Conservation (phyloP, 345 rosid species). For the Camelina neglecta region DNA sequence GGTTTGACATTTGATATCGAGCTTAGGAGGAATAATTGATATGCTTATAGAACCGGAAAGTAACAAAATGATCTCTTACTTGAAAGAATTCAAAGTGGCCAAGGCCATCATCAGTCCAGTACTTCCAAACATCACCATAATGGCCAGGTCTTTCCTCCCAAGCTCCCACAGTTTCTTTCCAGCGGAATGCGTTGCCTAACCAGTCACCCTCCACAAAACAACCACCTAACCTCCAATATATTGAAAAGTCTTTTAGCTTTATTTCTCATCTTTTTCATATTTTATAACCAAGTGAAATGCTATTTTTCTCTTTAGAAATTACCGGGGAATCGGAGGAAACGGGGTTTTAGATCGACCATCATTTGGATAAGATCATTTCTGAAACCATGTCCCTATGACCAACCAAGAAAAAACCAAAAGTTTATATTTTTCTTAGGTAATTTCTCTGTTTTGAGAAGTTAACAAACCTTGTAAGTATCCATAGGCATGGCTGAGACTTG, state of each 20-base stretch:
- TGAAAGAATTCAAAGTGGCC: slow-evolving; percentile 85
- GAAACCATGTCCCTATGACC: slow-evolving; percentile 41
- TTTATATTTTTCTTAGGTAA: too few species aligned
- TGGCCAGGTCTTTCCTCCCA: slow-evolving; percentile 98
- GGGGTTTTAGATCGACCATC: slow-evolving; percentile 37
- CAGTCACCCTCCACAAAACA: slow-evolving; percentile 91
- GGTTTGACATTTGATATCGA: slow-evolving; percentile 6
- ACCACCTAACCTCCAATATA: slow-evolving; percentile 57
- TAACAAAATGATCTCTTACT: slow-evolving; percentile 44
- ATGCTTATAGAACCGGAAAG: not conserved
- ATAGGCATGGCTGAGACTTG: slow-evolving; percentile 91
- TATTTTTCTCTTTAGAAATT: not conserved
- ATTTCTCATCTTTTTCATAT: not conserved
- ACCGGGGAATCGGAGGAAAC: slow-evolving; percentile 44
- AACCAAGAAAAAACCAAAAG: not conserved
- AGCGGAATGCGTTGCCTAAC: slow-evolving; percentile 85
- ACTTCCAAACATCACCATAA: slow-evolving; percentile 89
- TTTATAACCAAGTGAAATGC: slow-evolving; percentile 2
- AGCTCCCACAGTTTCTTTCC: slow-evolving; percentile 87
- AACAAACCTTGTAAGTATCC: slow-evolving; percentile 78
- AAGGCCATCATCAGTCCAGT: slow-evolving; percentile 95
- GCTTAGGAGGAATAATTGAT: not conserved
- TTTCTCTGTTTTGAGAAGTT: not conserved
- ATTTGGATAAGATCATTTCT: slow-evolving; percentile 38
- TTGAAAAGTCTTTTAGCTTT: not conserved